Percentiles rank a stretch among this genome's conserved stretches.
phyloP scores from a whole-genome alignment of 1,139 yeast species.

The Hyphopichia buzzinii region DNA sequence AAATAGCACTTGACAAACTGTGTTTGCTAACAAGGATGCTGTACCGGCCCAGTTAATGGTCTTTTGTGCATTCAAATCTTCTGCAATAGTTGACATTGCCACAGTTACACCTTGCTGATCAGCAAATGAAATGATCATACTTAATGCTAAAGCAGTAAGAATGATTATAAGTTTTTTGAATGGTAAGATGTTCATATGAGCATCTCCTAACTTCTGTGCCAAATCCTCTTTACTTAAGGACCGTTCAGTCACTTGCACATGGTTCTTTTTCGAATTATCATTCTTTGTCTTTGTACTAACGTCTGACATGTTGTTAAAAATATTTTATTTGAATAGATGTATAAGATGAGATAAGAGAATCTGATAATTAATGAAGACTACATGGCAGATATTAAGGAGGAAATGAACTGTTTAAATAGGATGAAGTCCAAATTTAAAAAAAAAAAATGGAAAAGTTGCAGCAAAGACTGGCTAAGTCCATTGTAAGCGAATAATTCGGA shows the following conservation, averaged over 20 bases:
- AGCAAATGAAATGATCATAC: slow-evolving; percentile 26
- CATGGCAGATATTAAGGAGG: no score
- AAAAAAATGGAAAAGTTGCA: no score
- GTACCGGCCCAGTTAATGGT: slow-evolving; percentile 55
- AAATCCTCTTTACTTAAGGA: slow-evolving; percentile 11
- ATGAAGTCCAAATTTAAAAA: no score
- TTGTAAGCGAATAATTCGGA: no score
- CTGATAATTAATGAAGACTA: no score
- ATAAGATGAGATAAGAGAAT: no score
- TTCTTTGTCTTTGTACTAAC: slow-evolving; percentile 6
- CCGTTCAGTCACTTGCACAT: slow-evolving; percentile 6
- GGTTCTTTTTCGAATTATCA: no score
- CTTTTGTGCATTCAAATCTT: slow-evolving; percentile 33
- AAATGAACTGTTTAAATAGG: no score
- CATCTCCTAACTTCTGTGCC: slow-evolving; percentile 34
- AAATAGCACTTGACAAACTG: slow-evolving; percentile 44
- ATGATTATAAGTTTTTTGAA: slow-evolving; percentile 28
- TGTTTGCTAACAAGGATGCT: slow-evolving; percentile 43
- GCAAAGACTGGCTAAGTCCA: no score
- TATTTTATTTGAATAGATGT: no score
- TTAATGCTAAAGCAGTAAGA: slow-evolving; percentile 25
- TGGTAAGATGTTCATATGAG: slow-evolving; percentile 35
- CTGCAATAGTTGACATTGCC: slow-evolving; percentile 35
- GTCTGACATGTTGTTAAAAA: no score
- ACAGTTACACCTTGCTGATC: slow-evolving; percentile 47